Conservation (phyloP, 148 eudicot species). For the Chenopodium berlandieri region DNA sequence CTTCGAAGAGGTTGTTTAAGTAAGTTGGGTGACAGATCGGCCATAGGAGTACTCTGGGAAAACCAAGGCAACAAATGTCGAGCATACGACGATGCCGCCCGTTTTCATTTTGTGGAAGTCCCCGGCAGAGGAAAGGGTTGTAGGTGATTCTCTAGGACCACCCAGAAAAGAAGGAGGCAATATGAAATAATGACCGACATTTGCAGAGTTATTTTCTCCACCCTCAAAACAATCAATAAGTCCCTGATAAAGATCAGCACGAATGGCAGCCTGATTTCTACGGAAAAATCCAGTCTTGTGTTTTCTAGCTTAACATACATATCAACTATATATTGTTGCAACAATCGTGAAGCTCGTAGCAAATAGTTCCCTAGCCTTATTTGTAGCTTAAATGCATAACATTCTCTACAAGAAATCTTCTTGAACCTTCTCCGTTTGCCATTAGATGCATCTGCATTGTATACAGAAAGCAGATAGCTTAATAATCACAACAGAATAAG, state of each 20-base stretch:
- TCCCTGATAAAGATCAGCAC: not conserved
- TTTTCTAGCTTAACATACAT: conserved; percentile 8
- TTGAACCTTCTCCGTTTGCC: too few relatives aligned
- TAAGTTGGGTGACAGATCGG: not conserved
- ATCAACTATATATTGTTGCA: not conserved
- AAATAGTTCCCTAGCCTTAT: too few relatives aligned
- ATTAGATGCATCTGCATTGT: too few relatives aligned
- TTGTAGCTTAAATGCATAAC: too few relatives aligned
- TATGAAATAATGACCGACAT: not conserved
- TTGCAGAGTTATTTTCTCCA: not conserved
- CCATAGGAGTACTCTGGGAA: not conserved
- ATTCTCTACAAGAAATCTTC: too few relatives aligned
- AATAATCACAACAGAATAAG: too few relatives aligned
- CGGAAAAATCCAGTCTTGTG: not conserved
- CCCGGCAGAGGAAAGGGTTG: too few relatives aligned
- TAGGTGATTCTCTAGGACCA: not conserved
- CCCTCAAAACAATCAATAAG: not conserved
- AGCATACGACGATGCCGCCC: not conserved
- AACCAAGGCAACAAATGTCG: not conserved
- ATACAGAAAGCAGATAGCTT: too few relatives aligned
- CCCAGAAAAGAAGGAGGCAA: conserved; percentile 2
- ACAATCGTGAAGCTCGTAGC: not conserved
- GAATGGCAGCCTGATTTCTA: not conserved
- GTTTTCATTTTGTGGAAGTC: too few relatives aligned
- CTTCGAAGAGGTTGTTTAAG: not conserved